Evolutionary conservation across 2,329 filamentous ascomycete species (phyloP).

Genomic region (Blastomyces percursus): DNA sequence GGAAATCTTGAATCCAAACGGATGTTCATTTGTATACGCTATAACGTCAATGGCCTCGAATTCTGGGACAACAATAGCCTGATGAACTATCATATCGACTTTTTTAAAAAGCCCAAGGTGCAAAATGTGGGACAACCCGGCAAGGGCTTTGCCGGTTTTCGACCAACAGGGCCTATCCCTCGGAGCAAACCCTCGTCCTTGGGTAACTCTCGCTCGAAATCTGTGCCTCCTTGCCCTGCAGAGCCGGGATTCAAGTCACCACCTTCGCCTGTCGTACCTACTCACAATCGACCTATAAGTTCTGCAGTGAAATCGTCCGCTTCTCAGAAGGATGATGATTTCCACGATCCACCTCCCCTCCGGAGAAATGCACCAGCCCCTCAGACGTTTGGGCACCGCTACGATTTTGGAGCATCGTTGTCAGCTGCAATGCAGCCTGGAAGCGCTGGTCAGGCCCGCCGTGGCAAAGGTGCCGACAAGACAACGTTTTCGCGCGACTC

Average conservation of each 20-base stretch:
- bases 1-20: constrained; percentile 89
- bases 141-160: constrained; percentile 42
- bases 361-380: constrained; percentile 42
- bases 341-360: constrained; percentile 45
- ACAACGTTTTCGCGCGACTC: constrained; percentile 49
- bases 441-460: constrained; percentile 44
- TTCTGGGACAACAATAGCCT: constrained; percentile 89
- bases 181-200: constrained; percentile 52
- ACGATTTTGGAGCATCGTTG: constrained; percentile 91
- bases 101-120: constrained; percentile 63
- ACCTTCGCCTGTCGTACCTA: constrained; percentile 2
- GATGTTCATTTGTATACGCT: constrained; percentile 82
- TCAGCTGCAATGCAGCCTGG: constrained; percentile 62
- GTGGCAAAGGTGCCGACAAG: constrained; percentile 46
- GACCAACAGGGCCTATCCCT: constrained; percentile 47
- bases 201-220: constrained; percentile 38
- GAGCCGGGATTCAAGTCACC: constrained; percentile 54
- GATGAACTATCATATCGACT: constrained; percentile 90
- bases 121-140: constrained; percentile 40
- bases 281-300: constrained; percentile 2
- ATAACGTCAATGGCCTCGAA: constrained; percentile 71
- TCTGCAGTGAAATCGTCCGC: not conserved
- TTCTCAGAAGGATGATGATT: constrained; percentile 50
- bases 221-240: constrained; percentile 48
- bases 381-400: constrained; percentile 79